Conservation (phyloP, 768 basidiomycete genomes). For the Xerocomellus chrysenteron region DNA sequence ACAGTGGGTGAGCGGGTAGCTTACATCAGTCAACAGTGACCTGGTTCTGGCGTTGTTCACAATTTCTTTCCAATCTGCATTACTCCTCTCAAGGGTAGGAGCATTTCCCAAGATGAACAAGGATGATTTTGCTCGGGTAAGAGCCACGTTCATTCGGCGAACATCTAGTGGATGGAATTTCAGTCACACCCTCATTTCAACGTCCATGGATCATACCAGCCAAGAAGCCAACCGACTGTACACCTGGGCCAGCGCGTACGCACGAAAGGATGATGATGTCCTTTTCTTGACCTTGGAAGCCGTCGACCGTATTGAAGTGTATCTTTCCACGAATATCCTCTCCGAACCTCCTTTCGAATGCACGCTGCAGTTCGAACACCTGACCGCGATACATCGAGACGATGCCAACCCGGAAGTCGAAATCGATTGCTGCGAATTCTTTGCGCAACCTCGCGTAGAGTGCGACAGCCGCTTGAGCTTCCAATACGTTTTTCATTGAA, state of each 20-base stretch:
- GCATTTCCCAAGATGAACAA: slow-evolving; percentile 92
- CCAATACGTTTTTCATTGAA: slow-evolving; percentile 74
- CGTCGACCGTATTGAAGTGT: slow-evolving; percentile 97
- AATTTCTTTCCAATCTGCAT: slow-evolving; percentile 75
- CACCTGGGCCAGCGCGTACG: slow-evolving; percentile 88
- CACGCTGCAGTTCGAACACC: slow-evolving; percentile 65
- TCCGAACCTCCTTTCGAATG: slow-evolving; percentile 74
- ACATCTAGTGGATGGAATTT: slow-evolving; percentile 44
- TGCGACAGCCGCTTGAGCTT: slow-evolving; percentile 72
- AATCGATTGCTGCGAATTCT: slow-evolving; percentile 57
- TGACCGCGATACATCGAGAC: slow-evolving; percentile 97
- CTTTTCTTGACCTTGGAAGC: slow-evolving; percentile 99
- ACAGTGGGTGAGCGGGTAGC: background rate
- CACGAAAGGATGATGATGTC: slow-evolving; percentile 97
- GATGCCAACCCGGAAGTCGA: slow-evolving; percentile 61
- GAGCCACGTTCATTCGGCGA: slow-evolving; percentile 96
- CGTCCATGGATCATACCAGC: slow-evolving; percentile 47
- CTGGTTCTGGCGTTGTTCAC: slow-evolving; percentile 72
- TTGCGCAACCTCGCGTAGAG: slow-evolving; percentile 70
- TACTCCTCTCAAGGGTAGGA: slow-evolving; percentile 84
- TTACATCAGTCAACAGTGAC: slow-evolving; percentile 62
- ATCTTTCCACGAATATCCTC: slow-evolving; percentile 64
- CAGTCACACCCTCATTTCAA: background rate
- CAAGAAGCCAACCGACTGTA: slow-evolving; percentile 84
- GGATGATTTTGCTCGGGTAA: slow-evolving; percentile 95